phyloP scores from a whole-genome alignment of 176 grass and related monocot species.

The Neostapfia colusana region DNA sequence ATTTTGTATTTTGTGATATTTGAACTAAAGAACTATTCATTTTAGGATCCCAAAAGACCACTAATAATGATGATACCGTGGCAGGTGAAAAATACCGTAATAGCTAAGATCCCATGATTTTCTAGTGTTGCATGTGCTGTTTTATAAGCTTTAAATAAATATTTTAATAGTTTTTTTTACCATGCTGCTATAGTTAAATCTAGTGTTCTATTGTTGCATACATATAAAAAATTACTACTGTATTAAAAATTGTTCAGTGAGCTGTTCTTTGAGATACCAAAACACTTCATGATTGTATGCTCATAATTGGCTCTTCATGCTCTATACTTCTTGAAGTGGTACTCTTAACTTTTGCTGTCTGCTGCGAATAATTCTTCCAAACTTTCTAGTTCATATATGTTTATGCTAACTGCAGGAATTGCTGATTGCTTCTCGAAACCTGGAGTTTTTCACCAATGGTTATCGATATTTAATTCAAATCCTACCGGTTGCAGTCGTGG shows the following conservation, averaged over 20 bases:
- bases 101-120: not conserved
- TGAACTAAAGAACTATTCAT: not conserved
- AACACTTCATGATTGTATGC: not conserved
- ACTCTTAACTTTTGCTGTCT: not conserved
- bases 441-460: constrained; percentile 93
- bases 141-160: not conserved
- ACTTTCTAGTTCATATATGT: not conserved
- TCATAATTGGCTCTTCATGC: not conserved
- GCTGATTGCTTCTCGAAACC: constrained; percentile 84
- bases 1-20: not conserved
- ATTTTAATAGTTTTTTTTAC: not conserved
- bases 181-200: not conserved
- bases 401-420: constrained; percentile 65
- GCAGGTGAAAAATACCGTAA: constrained; percentile 2
- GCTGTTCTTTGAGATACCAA: not conserved
- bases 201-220: not conserved
- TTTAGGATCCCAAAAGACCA: not conserved
- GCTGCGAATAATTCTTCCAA: not conserved
- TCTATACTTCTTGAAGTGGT: not conserved
- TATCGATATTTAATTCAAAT: constrained; percentile 97
- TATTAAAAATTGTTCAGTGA: not conserved
- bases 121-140: not conserved
- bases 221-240: not conserved
- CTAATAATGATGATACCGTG: not conserved
- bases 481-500: constrained; percentile 93